phyloP scores from a whole-genome alignment of 129 eudicot genomes.

The carrot (Daucus carota) region DNA sequence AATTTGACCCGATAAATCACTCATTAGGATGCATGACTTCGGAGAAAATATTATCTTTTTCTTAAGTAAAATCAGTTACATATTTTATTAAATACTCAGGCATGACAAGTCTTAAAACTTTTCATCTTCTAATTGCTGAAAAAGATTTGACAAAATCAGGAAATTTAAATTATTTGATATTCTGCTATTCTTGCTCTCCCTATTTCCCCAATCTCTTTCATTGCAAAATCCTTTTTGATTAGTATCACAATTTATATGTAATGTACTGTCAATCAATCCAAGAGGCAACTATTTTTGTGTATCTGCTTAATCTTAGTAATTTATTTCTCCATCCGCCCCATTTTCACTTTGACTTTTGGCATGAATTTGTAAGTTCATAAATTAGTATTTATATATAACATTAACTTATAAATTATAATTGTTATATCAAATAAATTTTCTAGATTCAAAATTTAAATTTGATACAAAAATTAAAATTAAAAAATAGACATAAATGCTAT shows the following conservation, averaged over 20 bases:
- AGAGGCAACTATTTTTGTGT: neutral
- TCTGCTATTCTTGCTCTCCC: neutral
- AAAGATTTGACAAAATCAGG: neutral
- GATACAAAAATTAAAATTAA: too few relatives aligned
- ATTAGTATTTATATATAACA: too few relatives aligned
- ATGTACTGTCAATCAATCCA: neutral
- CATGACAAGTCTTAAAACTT: neutral
- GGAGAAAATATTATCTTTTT: neutral
- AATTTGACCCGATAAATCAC: neutral
- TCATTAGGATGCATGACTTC: neutral
- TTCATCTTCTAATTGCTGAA: neutral
- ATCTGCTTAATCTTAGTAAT: neutral
- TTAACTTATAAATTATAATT: too few relatives aligned
- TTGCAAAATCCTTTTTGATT: neutral
- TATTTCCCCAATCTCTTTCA: neutral
- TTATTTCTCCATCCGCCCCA: neutral
- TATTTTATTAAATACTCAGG: neutral
- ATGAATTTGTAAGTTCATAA: too few relatives aligned
- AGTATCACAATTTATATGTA: neutral
- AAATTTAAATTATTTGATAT: neutral
- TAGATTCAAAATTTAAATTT: too few relatives aligned
- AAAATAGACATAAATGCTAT: too few relatives aligned
- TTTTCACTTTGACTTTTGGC: too few relatives aligned
- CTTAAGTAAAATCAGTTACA: neutral
- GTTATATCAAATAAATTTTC: too few relatives aligned